Evolutionary conservation across 2,329 filamentous ascomycete species (phyloP).

Genomic region (Metarhizium humberi): DNA sequence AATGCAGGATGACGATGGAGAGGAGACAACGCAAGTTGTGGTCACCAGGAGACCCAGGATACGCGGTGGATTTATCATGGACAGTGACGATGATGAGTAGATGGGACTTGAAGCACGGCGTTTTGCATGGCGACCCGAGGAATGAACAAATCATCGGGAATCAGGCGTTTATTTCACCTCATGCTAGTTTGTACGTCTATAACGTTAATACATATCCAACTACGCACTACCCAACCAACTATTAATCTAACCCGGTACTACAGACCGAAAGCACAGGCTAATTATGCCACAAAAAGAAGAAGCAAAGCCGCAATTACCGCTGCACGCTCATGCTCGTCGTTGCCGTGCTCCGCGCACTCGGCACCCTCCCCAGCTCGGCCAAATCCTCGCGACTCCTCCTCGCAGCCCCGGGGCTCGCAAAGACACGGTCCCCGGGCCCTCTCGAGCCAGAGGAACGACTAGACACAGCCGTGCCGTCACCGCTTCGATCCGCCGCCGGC

Average conservation of each 20-base stretch:
- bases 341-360: slow-evolving; percentile 19
- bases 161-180: neutral
- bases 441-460: slow-evolving; percentile 2
- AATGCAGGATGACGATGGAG: slow-evolving; percentile 11
- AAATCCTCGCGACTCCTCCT: slow-evolving; percentile 25
- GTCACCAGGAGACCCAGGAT: slow-evolving; percentile 31
- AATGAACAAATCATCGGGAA: neutral
- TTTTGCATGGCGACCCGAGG: neutral
- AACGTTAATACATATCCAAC: no score
- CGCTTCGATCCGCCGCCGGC: slow-evolving; percentile 5
- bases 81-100: slow-evolving; percentile 49
- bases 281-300: no score
- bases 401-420: slow-evolving; percentile 17
- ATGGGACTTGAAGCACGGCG: neutral
- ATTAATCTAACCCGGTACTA: no score
- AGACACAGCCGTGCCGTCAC: slow-evolving; percentile 10
- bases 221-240: no score
- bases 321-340: slow-evolving; percentile 18
- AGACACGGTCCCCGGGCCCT: slow-evolving; percentile 10
- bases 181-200: neutral
- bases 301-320: neutral
- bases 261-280: no score
- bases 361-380: slow-evolving; percentile 22
- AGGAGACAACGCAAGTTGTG: slow-evolving; percentile 20
- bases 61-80: slow-evolving; percentile 45